Evolutionary conservation across 148 eudicot genomes (phyloP), one percentile per base, ranked within the genome.

Genomic region (Rheum nobile): DNA sequence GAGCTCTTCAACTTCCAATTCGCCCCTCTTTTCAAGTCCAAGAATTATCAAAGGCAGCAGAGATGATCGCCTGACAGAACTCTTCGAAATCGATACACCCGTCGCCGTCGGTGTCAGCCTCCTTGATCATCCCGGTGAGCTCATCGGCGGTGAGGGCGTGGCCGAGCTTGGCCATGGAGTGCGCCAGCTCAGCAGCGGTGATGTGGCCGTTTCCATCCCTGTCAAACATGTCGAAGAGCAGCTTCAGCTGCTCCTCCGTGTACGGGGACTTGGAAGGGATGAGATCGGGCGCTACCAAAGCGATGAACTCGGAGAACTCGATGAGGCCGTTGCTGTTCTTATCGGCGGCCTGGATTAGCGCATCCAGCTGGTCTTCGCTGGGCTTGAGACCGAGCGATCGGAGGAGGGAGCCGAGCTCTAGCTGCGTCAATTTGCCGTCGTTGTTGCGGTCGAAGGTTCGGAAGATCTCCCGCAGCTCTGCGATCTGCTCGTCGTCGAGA

Each of bases 91-190:
- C 82, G 57, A 84, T 84, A 37, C 84, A 75, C 1, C 87, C 87
- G 31, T 84, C 87, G 0, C 87, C 87, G 37, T 84, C 83, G 2
- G 72, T 43, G 21, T 84, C 87, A 4, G 87, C 87, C 71, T 84
- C 87, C 69, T 77, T 82, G 72, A 84, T 84, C 87, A 84, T 84
- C 37, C 85, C 87, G n/a, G 87, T 79, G 8, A 84, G 81, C 50
- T 84, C 87, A 12, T 84, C 87, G 8, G 81, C 83, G 6, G 87
- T 75, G 50, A 84, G 71, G 29, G 84, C 84, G 19, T 84, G 87
- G 8, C 87, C 87, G 38, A 84, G 82, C 73, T 79, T 81, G 8
- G 84, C 83, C 87, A 84, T 84, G 9, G 87, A 84, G 26, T 84
- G 83, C 1, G 84, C 87, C 21, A 84, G 79, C 77, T 84, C 87